phyloP scores from a whole-genome alignment of 164 flowering plant genomes.

The Vitis riparia region DNA sequence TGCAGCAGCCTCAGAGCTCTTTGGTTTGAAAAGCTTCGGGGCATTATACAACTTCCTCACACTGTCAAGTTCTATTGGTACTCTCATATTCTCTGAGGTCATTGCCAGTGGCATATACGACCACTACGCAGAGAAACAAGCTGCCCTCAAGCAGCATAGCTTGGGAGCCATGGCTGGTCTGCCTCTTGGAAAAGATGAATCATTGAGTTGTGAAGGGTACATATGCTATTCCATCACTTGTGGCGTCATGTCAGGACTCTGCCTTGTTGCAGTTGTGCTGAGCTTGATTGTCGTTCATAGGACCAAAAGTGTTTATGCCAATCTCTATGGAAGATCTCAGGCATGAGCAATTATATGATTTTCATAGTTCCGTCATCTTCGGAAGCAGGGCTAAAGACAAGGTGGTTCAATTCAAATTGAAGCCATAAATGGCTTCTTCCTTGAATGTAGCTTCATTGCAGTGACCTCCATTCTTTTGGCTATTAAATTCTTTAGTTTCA shows the following conservation, averaged over 20 bases:
- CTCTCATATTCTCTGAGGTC: slow-evolving; percentile 48
- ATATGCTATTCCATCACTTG: slow-evolving; percentile 48
- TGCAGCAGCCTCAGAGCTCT: slow-evolving; percentile 58
- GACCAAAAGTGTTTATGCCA: slow-evolving; percentile 45
- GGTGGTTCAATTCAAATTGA: no score
- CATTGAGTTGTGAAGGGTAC: slow-evolving; percentile 35
- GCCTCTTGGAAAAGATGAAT: slow-evolving; percentile 5
- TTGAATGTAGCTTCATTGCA: no score
- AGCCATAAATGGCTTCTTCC: no score
- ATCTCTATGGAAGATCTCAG: slow-evolving; percentile 31
- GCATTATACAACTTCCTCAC: slow-evolving; percentile 58
- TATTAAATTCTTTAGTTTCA: no score
- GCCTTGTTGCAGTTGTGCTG: slow-evolving; percentile 38
- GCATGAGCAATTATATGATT: slow-evolving; percentile 4
- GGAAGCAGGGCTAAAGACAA: background rate
- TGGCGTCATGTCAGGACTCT: slow-evolving; percentile 39
- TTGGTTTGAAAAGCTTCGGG: slow-evolving; percentile 60
- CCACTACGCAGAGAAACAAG: slow-evolving; percentile 45
- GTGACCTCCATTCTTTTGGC: no score
- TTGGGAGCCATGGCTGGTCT: background rate
- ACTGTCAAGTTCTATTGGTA: slow-evolving; percentile 45
- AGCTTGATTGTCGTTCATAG: slow-evolving; percentile 46
- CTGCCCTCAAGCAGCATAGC: slow-evolving; percentile 3
- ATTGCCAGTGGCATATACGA: slow-evolving; percentile 61
- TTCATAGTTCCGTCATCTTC: background rate